A percentile compares a stretch with the other conserved stretches of the same genome.
Conservation (phyloP, 192 early-diverging fungal species). For the Coemansia sp. region DNA sequence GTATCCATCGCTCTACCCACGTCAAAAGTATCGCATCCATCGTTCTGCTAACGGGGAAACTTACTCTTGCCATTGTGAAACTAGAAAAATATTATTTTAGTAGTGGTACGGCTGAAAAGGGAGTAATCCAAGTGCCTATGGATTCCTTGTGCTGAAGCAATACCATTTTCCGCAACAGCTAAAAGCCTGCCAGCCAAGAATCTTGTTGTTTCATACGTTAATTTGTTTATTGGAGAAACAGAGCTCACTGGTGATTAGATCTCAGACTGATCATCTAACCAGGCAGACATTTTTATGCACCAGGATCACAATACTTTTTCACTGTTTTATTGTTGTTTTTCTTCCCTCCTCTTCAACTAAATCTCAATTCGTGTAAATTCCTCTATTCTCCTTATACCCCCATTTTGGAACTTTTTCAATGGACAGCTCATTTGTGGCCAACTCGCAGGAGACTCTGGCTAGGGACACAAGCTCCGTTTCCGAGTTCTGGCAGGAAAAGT, state of each 20-base stretch:
- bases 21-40: slow-evolving; percentile 1
- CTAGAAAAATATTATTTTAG: slow-evolving; percentile 10
- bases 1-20: background rate
- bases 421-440: slow-evolving; percentile 58
- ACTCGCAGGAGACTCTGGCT: slow-evolving; percentile 60
- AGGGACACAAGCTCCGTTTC: slow-evolving; percentile 66
- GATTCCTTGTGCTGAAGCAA: background rate
- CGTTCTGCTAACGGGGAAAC: background rate
- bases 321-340: too few species aligned
- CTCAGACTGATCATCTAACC: too few species aligned
- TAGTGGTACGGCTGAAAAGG: slow-evolving; percentile 2
- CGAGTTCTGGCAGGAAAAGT: slow-evolving; percentile 77
- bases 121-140: background rate
- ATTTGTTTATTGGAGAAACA: too few species aligned
- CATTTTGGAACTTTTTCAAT: slow-evolving; percentile 16
- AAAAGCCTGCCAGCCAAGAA: too few species aligned
- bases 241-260: too few species aligned
- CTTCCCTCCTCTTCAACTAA: too few species aligned
- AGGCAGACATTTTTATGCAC: too few species aligned
- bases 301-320: too few species aligned
- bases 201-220: too few species aligned
- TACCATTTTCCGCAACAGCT: background rate
- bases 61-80: slow-evolving; percentile 10
- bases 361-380: background rate
- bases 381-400: background rate